Base-by-base conservation (phyloP, 2,329 filamentous ascomycete species). In the Albifimbria verrucaria region DNA sequence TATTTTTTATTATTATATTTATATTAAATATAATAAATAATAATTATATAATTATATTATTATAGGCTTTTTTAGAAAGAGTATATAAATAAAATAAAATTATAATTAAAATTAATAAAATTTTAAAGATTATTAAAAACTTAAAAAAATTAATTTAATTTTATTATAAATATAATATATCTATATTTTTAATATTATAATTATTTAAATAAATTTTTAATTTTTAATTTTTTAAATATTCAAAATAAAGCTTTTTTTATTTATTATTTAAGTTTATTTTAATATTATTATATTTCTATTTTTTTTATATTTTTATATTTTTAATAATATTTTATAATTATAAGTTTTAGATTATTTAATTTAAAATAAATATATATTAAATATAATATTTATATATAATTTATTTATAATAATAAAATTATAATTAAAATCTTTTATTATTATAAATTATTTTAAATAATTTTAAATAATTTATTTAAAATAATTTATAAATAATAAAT, bases 1-100 rank as follows among this genome's bases (percentile, higher is more conserved):
- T n/a, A n/a, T 49, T 39, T 49, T 49, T 47, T 23, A 48, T 24
- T 26, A 48, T 15, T 4, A 39, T 36, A 41, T 51, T 51, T 42
- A 26, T 48, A 25, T 52, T 32, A 25, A 32, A 24, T 18, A 25
- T 48, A 39, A 48, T 9, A 36, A 36, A 20, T 21, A 21, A 21
- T 45, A 21, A 21, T 45, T 21, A 45, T 18, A 12, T 43, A 43
- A 52, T 47, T 39, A 41, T 22, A 44, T 25, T 25, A 2, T n/a
- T 28, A 44, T 41, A 41, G 42, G 42, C 18, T 3, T 15, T 20
- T 10, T 41, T 7, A n/a, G n/a, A n/a, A n/a, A n/a, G n/a, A n/a
- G n/a, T n/a, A n/a, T n/a, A n/a, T 2, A 24, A 24, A 32, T 32
- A 32, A 9, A 9, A 32, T 32, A 9, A 32, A 15, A 32, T 9